Evolutionary conservation across 1,139 yeast genomes (phyloP), one percentile per base, ranked within the genome.

Genomic region (Protomyces arabidopsidicola): DNA sequence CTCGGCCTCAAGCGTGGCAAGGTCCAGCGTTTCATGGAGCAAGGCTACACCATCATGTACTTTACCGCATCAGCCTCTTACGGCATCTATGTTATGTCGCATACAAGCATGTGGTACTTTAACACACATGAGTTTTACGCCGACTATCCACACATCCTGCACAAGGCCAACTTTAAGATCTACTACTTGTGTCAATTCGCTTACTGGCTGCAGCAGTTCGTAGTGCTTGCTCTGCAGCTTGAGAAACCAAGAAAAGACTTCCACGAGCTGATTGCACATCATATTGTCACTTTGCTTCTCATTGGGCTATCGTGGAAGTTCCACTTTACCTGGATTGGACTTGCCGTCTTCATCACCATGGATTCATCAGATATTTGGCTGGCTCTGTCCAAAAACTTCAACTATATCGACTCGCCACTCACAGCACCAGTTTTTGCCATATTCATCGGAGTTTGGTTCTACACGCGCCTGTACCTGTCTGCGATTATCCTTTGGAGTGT

Each of bases 201-300:
- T 1, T 93, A 90, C 75, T 93, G 99, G 99, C 85, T 90, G 18
- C 99, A 93, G 77, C 98, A 93, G 76, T 86, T 95, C 0, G 84
- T 88, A 52, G 87, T 93, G 34, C 79, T 93, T 67, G 77, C 85
- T 64, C 79, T 95, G 69, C 96, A 88, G 75, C 81, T 93, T 68
- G 99, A 93, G 75, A 90, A 90, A 75, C 98, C 97, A 65, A 82
- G 99, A 75, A 90, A 90, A 75, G 99, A 93, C 75, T 91, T 86
- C 75, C 79, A 84, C 70, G 98, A 93, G 76, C 82, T 93, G 68
- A 90, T 91, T 24, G 85, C 90, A 76, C 99, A 93, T 75, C 99
- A 93, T 75, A 82, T 93, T 68, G 85, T 93, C 66, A 95, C 99
- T 42, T 85, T 93, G 73, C 84, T 93, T 2, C 82, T 95, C 69